Base-by-base conservation (phyloP, 495 filamentous ascomycete genomes). In the Neurospora sp. region DNA sequence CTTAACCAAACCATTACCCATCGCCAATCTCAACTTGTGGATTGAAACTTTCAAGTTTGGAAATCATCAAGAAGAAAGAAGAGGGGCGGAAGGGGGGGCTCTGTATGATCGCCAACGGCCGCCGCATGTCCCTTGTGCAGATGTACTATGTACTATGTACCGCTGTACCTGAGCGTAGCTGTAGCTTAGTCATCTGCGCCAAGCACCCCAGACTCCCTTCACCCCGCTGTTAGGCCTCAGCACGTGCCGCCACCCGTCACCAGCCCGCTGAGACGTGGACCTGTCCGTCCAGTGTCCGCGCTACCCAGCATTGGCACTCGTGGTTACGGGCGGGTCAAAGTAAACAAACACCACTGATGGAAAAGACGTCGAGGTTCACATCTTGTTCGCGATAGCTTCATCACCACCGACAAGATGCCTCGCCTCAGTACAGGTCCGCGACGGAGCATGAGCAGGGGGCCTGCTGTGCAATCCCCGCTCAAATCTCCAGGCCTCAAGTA, bases 361-460 rank as follows among this genome's bases (percentile, higher is more conserved):
- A 59, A 53, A 41, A 71, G 70, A 71, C 27, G 70, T 35, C 18
- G 39, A 22, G 22, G 22, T 65, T 69, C 41, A 69, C 72, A n/a
- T 72, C 70, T 72, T 68, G 20, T 22, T 44, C 35, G 68, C 27
- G 37, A 40, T 68, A 35, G 40, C 70, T 39, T 22, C 71, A 77
- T 12, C 71, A 73, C 31, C 71, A 71, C 14, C 71, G 39, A 69
- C 71, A 89, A 78, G 73, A 94, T 94, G 92, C 90, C 92, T 85
- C 89, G 92, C 81, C 90, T 92, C 73, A 86, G 88, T 70, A 90
- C 91, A 75, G 80, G 81, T 70, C 84, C 87, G 71, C 85, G 86
- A 77, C 82, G 85, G 71, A 83, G 84, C 77, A 85, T 80, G 35
- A 86, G 86, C 44, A 89, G 90, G 70, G 81, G 80, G 8, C 81